phyloP scores from a whole-genome alignment of 352 stramenopile genomes.

The Pythium dissimile region DNA sequence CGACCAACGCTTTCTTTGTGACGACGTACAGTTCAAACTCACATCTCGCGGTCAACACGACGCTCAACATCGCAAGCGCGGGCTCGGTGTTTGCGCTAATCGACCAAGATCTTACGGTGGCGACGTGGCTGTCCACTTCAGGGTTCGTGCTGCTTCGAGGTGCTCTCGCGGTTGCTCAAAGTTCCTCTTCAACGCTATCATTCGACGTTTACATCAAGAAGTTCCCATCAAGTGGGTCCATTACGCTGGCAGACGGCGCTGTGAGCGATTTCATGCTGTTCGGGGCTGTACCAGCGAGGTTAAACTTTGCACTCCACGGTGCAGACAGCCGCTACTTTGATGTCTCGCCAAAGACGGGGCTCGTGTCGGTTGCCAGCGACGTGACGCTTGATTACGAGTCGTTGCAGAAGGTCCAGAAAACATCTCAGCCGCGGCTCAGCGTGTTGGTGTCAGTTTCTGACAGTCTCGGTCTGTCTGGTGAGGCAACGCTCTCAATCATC shows the following conservation, averaged over 20 bases:
- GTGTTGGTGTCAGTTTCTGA: slow-evolving; percentile 33
- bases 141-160: slow-evolving; percentile 4
- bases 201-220: slow-evolving; percentile 23
- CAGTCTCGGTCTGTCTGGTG: slow-evolving; percentile 29
- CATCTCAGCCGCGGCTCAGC: slow-evolving; percentile 5
- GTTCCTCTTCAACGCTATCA: slow-evolving; percentile 1
- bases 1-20: slow-evolving; percentile 8
- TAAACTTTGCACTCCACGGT: slow-evolving; percentile 13
- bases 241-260: slow-evolving; percentile 2
- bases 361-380: slow-evolving; percentile 20
- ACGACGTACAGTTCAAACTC: not conserved
- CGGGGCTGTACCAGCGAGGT: slow-evolving; percentile 10
- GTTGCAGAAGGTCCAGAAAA: slow-evolving; percentile 19
- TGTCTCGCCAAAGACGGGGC: slow-evolving; percentile 7
- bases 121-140: slow-evolving; percentile 13
- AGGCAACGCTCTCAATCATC: slow-evolving; percentile 32
- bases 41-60: slow-evolving; percentile 3
- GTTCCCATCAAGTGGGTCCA: not conserved
- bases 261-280: slow-evolving; percentile 15
- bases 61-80: slow-evolving; percentile 18
- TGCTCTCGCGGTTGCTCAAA: slow-evolving; percentile 11
- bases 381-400: slow-evolving; percentile 37
- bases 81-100: slow-evolving; percentile 21
- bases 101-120: slow-evolving; percentile 13
- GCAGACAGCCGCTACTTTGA: slow-evolving; percentile 13